Conservation (phyloP, 768 basidiomycete genomes). For the Paxillus rubicundulus region DNA sequence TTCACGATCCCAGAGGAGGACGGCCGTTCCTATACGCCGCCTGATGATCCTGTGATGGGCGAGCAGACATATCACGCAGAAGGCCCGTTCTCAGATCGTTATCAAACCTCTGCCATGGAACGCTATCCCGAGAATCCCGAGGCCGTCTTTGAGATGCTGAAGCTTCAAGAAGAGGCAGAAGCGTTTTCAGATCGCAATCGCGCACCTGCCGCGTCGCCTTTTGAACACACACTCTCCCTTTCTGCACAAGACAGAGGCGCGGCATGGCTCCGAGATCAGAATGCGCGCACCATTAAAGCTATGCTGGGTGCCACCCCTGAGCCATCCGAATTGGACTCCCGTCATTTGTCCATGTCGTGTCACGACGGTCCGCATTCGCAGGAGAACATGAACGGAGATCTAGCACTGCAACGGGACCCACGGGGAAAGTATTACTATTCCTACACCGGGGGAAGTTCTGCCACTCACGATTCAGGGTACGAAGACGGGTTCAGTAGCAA, state of each 20-base stretch:
- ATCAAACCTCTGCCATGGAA: conserved; percentile 23
- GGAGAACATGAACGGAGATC: conserved; percentile 52
- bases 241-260: conserved; percentile 66
- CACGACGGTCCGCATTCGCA: conserved; percentile 34
- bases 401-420: conserved; percentile 64
- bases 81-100: conserved; percentile 31
- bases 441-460: conserved; percentile 53
- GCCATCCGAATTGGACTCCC: conserved; percentile 55
- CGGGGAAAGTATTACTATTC: conserved; percentile 77
- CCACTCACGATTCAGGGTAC: conserved; percentile 51
- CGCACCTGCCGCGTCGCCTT: conserved; percentile 41
- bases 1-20: conserved; percentile 7
- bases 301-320: conserved; percentile 58
- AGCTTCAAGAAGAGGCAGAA: conserved; percentile 39
- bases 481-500: conserved; percentile 46
- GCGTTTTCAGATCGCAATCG: conserved; percentile 20
- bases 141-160: conserved; percentile 56
- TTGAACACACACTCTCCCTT: conserved; percentile 38
- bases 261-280: conserved; percentile 84
- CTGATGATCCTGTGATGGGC: background rate
- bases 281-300: conserved; percentile 57
- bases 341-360: conserved; percentile 37
- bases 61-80: conserved; percentile 3
- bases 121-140: conserved; percentile 42
- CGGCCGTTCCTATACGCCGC: background rate